Base-by-base conservation (phyloP, 2,329 filamentous ascomycete genomes). In the Stromatinia cepivora region DNA sequence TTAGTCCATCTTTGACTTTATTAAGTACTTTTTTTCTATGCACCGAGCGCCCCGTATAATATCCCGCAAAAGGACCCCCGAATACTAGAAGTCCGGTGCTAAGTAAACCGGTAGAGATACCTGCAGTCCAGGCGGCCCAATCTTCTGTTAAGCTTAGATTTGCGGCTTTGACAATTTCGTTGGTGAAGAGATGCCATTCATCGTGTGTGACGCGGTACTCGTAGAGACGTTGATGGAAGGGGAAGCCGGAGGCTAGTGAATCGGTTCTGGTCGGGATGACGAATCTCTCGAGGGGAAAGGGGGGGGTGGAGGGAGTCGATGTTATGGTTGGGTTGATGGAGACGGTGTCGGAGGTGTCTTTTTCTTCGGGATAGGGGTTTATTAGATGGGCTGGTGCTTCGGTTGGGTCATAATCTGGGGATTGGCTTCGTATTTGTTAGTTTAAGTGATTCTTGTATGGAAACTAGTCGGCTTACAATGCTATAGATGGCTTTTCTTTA, bases 161-260 rank as follows among this genome's bases (percentile, higher is more conserved):
- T 4, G 73, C 71, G 13, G 74, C 72, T 9, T 70, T 65, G 4
- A 75, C 69, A 34, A 76, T 69, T 31, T 73, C 75, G 48, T 61
- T 66, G 8, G 66, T 76, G 54, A 76, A 76, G 54, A 73, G 69
- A 64, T 71, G 63, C 75, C 75, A 77, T 66, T 76, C 66, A 42
- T 75, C 72, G 36, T 71, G 71, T n/a, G 74, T 72, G 17, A 77
- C 64, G 11, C 63, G 48, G 11, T 72, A 57, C 20, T 70, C 48
- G 28, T 71, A 65, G 6, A 77, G 69, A 50, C 71, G 66, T 31
- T 69, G 70, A 54, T 73, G 67, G 53, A 72, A 76, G 1, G 72
- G 71, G 58, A 77, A 77, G 17, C 75, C 75, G 7, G 75, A 77
- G 8, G 74, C 73, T 34, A 77, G 69, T 3, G 72, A 70, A 46